Evolutionary conservation across 2,329 filamentous ascomycete genomes (phyloP), one percentile per base, ranked within the genome.

Genomic region (Phialocephala sp.): DNA sequence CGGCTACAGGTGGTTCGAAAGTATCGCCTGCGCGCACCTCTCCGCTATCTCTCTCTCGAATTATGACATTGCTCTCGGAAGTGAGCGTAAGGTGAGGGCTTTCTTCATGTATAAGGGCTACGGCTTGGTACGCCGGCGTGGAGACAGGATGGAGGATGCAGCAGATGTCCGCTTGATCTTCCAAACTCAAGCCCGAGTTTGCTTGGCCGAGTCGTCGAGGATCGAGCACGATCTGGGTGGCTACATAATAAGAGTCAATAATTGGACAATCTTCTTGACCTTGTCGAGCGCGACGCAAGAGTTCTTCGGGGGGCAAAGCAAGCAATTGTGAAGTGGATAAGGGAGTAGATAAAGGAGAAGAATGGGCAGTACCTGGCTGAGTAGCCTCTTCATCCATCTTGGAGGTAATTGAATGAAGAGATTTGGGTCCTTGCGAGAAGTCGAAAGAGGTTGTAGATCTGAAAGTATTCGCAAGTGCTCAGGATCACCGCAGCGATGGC

Each of bases 121-220:
- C 88, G 72, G 94, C 91, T 68, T 83, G 82, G 69, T 90, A 89
- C 22, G 94, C 92, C 24, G 86, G 85, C 45, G 87, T 83, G 2
- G 93, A 92, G 70, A 87, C 87, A 12, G 94, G 94, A 72, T 96
- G 89, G 35, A 98, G 85, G 64, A 97, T 88, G 79, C 93, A 96
- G 70, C 97, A 87, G 72, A 97, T 92, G 79, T 97, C 94, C 68
- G 92, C 87, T 59, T 95, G 86, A 76, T 97, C 94, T 70, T 91
- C 86, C 71, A 94, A 90, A 61, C 86, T 90, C 67, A 97, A 88
- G 63, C 92, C 92, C 47, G 92, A 95, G 76, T 92, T 91, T 78
- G 92, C 91, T 76, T 90, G 85, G 63, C 93, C 93, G 68, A 91
- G 77, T 62, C 93, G 89, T 68, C 93, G 87, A 47, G 93, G 92